These are phyloP conservation scores for Harringtonia aguacate DNA, from an alignment of 2,329 filamentous ascomycete species.

Conservation along the genomic window DNA sequence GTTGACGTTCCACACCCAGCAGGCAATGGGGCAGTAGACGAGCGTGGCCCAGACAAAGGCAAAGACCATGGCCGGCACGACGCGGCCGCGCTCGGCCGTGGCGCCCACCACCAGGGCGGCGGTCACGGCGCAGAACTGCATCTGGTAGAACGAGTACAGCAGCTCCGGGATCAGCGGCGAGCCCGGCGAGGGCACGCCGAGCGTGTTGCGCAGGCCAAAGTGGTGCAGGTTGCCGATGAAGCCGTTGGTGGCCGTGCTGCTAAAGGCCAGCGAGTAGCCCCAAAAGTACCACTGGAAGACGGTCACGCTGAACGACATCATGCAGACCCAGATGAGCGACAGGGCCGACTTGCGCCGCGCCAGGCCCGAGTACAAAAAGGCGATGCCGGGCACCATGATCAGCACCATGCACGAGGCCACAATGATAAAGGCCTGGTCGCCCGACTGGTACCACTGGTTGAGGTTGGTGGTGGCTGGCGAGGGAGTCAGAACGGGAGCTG, in stretches of 20 bases:
- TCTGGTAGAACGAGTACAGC: slow-evolving; percentile 93
- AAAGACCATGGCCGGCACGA: slow-evolving; percentile 92
- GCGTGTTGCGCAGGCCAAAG: slow-evolving; percentile 78
- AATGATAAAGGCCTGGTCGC: slow-evolving; percentile 91
- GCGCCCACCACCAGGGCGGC: slow-evolving; percentile 85
- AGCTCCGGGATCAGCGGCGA: slow-evolving; percentile 82
- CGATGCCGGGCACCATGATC: slow-evolving; percentile 93
- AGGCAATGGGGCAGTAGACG: slow-evolving; percentile 93
- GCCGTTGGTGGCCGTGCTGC: slow-evolving; percentile 66
- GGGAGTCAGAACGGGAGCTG: neutral
- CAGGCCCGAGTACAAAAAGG: slow-evolving; percentile 93
- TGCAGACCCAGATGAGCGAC: slow-evolving; percentile 93
- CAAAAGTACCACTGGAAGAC: slow-evolving; percentile 99
- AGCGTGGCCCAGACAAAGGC: slow-evolving; percentile 92
- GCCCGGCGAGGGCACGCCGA: slow-evolving; percentile 76
- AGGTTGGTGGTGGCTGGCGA: slow-evolving; percentile 65
- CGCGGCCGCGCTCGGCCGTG: slow-evolving; percentile 85
- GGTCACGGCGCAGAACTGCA: slow-evolving; percentile 95
- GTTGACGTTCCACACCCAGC: slow-evolving; percentile 93
- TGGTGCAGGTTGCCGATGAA: slow-evolving; percentile 87
- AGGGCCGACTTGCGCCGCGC: slow-evolving; percentile 96
- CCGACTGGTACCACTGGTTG: slow-evolving; percentile 90
- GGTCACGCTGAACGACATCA: slow-evolving; percentile 85
- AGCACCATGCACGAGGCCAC: slow-evolving; percentile 85
- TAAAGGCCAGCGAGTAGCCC: slow-evolving; percentile 95